phyloP scores from a whole-genome alignment of 768 basidiomycete genomes.

The Russula sp. region DNA sequence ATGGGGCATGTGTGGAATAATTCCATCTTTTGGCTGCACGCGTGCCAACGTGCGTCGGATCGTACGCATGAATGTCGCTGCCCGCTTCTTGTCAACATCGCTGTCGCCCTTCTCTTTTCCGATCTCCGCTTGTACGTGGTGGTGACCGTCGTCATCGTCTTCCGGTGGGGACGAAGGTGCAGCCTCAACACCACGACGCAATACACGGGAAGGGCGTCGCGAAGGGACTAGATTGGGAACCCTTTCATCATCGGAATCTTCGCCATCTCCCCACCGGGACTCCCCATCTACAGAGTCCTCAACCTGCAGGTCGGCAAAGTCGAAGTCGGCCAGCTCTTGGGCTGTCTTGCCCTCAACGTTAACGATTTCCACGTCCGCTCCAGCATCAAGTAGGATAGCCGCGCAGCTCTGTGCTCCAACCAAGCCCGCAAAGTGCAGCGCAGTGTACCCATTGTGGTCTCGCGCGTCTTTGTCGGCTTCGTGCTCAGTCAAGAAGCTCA shows the following conservation, averaged over 20 bases:
- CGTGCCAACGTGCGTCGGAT: constrained; percentile 68
- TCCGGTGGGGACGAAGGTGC: constrained; percentile 11
- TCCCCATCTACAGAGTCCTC: constrained; percentile 41
- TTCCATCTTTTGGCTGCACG: constrained; percentile 49
- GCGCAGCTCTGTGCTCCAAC: constrained; percentile 58
- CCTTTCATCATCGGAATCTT: constrained; percentile 48
- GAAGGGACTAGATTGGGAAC: constrained; percentile 16
- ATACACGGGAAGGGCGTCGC: constrained; percentile 15
- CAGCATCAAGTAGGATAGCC: constrained; percentile 62
- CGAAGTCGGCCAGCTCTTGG: constrained; percentile 47
- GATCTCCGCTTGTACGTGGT: background rate
- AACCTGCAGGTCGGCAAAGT: constrained; percentile 38
- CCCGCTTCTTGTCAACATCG: constrained; percentile 29
- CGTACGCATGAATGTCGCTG: constrained; percentile 56
- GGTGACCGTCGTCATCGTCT: background rate
- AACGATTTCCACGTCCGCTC: constrained; percentile 75
- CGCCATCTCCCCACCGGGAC: constrained; percentile 61
- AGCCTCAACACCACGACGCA: constrained; percentile 10
- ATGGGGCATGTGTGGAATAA: constrained; percentile 50
- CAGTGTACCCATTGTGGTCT: constrained; percentile 87
- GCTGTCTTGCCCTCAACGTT: constrained; percentile 66
- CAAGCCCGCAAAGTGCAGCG: constrained; percentile 81
- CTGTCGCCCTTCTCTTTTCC: constrained; percentile 24
- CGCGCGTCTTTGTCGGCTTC: constrained; percentile 75
- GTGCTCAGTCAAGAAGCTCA: constrained; percentile 62